Conservation (phyloP, 257 asterid genomes). For the Cynanchum wilfordii region DNA sequence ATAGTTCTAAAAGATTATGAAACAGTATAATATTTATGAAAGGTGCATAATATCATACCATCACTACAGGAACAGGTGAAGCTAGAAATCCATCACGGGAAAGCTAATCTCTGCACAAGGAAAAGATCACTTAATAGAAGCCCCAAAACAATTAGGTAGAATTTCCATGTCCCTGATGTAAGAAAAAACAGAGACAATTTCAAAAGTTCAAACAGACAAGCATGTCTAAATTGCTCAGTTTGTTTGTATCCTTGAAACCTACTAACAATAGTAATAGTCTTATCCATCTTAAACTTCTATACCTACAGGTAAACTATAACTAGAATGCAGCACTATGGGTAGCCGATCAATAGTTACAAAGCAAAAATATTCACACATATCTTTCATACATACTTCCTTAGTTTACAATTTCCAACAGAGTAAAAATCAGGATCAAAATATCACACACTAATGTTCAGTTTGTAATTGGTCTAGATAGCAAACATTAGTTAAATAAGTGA, state of each 20-base stretch:
- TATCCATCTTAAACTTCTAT: no score
- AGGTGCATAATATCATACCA: conserved; percentile 24
- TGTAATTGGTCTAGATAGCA: background rate
- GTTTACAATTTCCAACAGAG: background rate
- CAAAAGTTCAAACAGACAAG: background rate
- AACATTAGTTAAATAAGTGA: background rate
- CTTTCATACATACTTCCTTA: background rate
- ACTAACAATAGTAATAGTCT: no score
- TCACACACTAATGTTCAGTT: background rate
- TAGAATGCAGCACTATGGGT: background rate
- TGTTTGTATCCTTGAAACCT: background rate
- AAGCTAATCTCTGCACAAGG: conserved; percentile 21
- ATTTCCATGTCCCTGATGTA: background rate
- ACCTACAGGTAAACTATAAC: no score
- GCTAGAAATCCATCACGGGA: conserved; percentile 26
- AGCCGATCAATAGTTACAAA: background rate
- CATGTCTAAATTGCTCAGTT: background rate
- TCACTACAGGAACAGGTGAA: conserved; percentile 18
- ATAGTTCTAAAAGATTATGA: background rate
- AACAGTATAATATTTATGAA: background rate
- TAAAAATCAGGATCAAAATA: background rate
- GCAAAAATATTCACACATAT: background rate
- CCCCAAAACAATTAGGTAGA: background rate
- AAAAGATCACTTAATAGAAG: background rate
- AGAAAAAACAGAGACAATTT: background rate